These are phyloP conservation scores for Trypanosoma avium DNA, from an alignment of 208 protist species.

Conservation along the genomic window DNA sequence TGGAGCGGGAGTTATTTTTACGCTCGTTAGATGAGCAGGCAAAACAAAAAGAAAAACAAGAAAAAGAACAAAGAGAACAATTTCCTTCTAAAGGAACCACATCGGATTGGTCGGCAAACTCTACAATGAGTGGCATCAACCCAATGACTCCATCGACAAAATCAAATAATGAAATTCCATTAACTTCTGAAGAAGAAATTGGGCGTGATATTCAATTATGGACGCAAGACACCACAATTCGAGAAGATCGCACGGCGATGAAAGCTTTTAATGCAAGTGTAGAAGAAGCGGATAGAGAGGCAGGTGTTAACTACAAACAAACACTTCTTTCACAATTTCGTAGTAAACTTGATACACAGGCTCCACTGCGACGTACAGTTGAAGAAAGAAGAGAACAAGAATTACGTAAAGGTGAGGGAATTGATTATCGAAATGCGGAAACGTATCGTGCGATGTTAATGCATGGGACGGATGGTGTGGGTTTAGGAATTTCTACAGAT, in stretches of 20 bases:
- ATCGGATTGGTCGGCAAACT: constrained; percentile 14
- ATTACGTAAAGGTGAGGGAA: constrained; percentile 43
- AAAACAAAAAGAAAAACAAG: background rate
- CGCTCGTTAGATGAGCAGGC: constrained; percentile 30
- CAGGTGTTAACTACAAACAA: constrained; percentile 47
- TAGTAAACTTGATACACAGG: constrained; percentile 40
- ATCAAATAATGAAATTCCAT: background rate
- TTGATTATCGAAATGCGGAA: constrained; percentile 67
- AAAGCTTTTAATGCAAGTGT: constrained; percentile 36
- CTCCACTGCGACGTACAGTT: constrained; percentile 29
- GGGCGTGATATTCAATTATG: constrained; percentile 31
- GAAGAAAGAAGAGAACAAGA: constrained; percentile 31
- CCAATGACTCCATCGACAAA: constrained; percentile 10
- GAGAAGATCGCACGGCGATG: constrained; percentile 48
- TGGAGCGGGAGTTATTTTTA: constrained; percentile 42
- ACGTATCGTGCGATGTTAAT: constrained; percentile 37
- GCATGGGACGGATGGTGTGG: constrained; percentile 67
- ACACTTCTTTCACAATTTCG: constrained; percentile 56
- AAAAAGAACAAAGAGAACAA: background rate
- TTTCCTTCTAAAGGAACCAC: background rate
- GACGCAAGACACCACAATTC: constrained; percentile 41
- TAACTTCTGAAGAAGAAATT: constrained; percentile 13
- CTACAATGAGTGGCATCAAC: constrained; percentile 6
- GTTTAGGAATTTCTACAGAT: constrained; percentile 70
- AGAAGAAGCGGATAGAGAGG: constrained; percentile 43